Evolutionary conservation across 805 yeast genomes (phyloP).

Genomic region (Jamesozyma jinghongensis): DNA sequence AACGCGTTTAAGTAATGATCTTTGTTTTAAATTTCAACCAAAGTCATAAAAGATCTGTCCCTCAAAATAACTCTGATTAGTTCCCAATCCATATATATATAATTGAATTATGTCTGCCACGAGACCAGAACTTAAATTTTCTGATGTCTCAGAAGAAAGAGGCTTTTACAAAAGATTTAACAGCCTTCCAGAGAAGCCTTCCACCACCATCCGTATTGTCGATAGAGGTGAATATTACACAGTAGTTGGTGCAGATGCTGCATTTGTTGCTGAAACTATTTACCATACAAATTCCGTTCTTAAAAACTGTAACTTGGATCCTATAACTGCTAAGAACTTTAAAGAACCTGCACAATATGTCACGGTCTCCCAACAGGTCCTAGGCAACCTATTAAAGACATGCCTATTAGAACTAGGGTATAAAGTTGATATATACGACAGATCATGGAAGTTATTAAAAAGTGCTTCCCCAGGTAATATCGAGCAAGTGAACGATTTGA

Average conservation of each 20-base stretch:
- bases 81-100: no score
- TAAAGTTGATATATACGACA: conserved; percentile 74
- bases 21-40: no score
- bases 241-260: conserved; percentile 67
- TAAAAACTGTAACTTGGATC: conserved; percentile 38
- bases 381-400: conserved; percentile 52
- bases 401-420: conserved; percentile 62
- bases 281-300: conserved; percentile 78
- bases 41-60: no score
- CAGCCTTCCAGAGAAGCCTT: conserved; percentile 40
- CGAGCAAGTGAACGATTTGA: conserved; percentile 63
- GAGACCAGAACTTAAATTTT: conserved; percentile 51
- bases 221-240: conserved; percentile 79
- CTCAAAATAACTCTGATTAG: no score
- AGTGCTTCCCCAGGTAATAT: conserved; percentile 88
- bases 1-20: no score
- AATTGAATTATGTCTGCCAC: conserved; percentile 24
- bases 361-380: conserved; percentile 69
- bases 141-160: conserved; percentile 43
- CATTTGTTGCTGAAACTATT: conserved; percentile 69
- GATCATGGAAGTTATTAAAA: conserved; percentile 46
- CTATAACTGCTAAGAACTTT: conserved; percentile 33
- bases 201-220: conserved; percentile 55
- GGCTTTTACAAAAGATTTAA: conserved; percentile 41
- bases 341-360: conserved; percentile 39